Conservation (phyloP, 139 green algal genomes). For the Edaphochlamys debaryana region DNA sequence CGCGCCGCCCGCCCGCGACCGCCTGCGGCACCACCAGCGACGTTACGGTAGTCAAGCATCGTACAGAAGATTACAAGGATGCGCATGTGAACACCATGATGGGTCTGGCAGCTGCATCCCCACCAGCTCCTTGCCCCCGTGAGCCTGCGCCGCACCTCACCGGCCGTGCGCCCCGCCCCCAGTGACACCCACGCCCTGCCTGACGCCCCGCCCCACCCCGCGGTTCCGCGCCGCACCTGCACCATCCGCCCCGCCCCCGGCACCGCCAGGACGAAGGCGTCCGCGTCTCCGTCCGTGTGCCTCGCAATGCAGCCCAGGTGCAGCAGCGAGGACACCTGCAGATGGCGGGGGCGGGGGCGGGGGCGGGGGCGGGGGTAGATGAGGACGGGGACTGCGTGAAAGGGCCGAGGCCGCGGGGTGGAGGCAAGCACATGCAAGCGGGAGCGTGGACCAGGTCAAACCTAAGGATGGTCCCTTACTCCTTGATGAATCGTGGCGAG, state of each 20-base stretch:
- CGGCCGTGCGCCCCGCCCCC: not conserved
- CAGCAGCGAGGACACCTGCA: conserved; percentile 22
- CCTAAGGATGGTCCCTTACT: not conserved
- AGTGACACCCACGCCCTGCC: not conserved
- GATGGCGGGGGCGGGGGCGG: not conserved
- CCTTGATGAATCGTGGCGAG: not conserved
- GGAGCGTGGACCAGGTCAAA: too few species aligned
- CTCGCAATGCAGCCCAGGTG: conserved; percentile 15
- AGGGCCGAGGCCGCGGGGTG: not conserved
- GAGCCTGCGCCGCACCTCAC: not conserved
- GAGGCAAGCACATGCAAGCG: not conserved
- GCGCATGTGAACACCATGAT: not conserved
- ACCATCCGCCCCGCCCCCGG: conserved; percentile 16
- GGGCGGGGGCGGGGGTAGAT: not conserved
- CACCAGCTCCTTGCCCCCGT: not conserved
- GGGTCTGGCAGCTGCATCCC: not conserved
- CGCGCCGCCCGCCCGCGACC: not conserved
- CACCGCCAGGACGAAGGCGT: conserved; percentile 23
- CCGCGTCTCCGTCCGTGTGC: conserved; percentile 34
- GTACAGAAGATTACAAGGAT: not conserved
- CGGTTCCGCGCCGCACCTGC: not conserved
- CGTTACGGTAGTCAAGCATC: not conserved
- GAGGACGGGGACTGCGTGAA: not conserved
- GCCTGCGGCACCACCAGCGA: not conserved
- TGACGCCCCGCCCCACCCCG: not conserved